A percentile compares a stretch with the other conserved stretches of the same genome.
These are phyloP conservation scores for Apophysomyces ossiformis DNA, from an alignment of 371 early-diverging fungal species.

Conservation along the genomic window DNA sequence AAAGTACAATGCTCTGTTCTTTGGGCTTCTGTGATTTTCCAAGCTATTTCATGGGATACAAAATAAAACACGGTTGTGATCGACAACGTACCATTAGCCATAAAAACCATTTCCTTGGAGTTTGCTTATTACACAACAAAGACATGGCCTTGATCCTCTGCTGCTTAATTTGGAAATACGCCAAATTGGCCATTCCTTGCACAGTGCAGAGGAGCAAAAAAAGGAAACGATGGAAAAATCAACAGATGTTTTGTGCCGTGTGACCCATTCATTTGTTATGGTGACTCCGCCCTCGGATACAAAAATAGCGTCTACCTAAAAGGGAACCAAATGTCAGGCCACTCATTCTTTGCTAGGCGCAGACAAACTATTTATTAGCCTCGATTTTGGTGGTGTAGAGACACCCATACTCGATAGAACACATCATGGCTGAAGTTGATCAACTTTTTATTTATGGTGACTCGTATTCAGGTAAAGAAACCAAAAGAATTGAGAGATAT, in stretches of 20 bases:
- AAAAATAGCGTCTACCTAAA: conserved; percentile 3
- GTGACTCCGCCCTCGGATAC: background rate
- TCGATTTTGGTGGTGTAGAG: background rate
- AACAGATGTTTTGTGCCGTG: background rate
- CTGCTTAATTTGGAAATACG: no score
- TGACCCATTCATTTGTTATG: background rate
- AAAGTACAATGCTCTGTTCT: no score
- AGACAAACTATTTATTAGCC: conserved; percentile 3
- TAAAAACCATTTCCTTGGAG: no score
- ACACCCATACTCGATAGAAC: conserved; percentile 57
- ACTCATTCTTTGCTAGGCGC: background rate
- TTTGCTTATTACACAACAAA: no score
- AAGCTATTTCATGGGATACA: no score
- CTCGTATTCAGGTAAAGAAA: conserved; percentile 56
- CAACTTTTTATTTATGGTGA: conserved; percentile 29
- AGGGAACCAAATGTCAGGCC: conserved; percentile 9
- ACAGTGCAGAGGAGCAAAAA: no score
- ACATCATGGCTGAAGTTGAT: conserved; percentile 73
- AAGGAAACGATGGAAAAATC: background rate
- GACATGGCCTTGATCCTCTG: no score
- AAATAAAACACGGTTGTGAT: no score
- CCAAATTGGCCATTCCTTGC: no score
- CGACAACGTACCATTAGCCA: no score
- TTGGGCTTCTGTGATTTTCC: no score
- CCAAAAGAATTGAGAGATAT: background rate